Conservation (phyloP, 768 basidiomycete genomes). For the Boletus patriciae region DNA sequence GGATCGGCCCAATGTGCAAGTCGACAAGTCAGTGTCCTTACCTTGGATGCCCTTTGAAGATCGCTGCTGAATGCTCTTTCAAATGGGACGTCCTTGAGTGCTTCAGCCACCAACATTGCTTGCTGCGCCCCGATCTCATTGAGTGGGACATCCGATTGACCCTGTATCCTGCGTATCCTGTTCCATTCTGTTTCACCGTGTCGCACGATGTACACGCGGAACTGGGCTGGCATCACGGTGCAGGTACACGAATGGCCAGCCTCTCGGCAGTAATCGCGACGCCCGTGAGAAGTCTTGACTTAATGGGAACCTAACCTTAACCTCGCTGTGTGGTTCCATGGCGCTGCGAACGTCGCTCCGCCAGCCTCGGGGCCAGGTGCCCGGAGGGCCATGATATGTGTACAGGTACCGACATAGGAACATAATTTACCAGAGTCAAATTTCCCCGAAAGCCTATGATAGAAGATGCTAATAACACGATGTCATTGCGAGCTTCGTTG, state of each 20-base stretch:
- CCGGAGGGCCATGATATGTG: too few species aligned
- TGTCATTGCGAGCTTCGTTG: not conserved
- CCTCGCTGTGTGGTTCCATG: too few species aligned
- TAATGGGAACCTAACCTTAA: too few species aligned
- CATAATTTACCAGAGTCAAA: too few species aligned
- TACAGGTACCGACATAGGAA: too few species aligned
- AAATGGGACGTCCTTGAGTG: constrained; percentile 55
- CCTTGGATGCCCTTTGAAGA: constrained; percentile 64
- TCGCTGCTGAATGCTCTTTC: constrained; percentile 68
- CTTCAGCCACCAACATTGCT: constrained; percentile 53
- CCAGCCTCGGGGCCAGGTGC: too few species aligned
- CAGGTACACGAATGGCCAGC: too few species aligned
- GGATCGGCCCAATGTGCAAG: not conserved
- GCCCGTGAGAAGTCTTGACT: too few species aligned
- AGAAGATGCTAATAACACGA: not conserved
- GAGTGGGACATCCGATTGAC: constrained; percentile 68
- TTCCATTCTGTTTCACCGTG: constrained; percentile 82
- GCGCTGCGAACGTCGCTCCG: too few species aligned
- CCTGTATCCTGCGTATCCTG: constrained; percentile 62
- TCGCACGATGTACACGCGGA: constrained; percentile 63
- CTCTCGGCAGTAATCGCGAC: too few species aligned
- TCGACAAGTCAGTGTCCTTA: constrained; percentile 31
- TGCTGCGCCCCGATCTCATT: constrained; percentile 64
- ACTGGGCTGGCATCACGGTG: constrained; percentile 31
- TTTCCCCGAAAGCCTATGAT: not conserved